Evolutionary conservation across 2,329 filamentous ascomycete species (phyloP).

Genomic region (Xylariomycetidae sp.): DNA sequence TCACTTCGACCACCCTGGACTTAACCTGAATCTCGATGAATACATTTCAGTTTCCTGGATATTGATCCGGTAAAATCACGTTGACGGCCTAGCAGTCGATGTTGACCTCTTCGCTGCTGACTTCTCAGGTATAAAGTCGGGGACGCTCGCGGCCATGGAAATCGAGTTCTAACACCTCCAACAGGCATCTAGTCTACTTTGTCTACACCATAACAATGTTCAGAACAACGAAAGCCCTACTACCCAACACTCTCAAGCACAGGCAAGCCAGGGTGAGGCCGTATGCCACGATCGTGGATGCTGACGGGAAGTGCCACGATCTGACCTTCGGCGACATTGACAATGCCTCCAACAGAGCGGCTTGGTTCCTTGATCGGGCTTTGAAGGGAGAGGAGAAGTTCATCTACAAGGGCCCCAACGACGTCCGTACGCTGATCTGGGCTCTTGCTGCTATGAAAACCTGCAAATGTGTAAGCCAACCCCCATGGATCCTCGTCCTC

Average conservation of each 20-base stretch:
- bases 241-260: slow-evolving; percentile 9
- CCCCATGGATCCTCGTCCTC: too few relatives aligned
- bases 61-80: too few relatives aligned
- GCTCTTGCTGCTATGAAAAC: slow-evolving; percentile 12
- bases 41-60: too few relatives aligned
- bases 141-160: too few relatives aligned
- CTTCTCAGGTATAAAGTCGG: too few relatives aligned
- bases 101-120: too few relatives aligned
- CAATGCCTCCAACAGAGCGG: slow-evolving; percentile 14
- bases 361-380: slow-evolving; percentile 14
- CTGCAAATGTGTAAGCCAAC: slow-evolving; percentile 12
- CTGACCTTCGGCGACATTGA: slow-evolving; percentile 14
- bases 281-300: slow-evolving; percentile 7
- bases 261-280: slow-evolving; percentile 3
- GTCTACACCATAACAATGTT: too few relatives aligned
- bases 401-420: slow-evolving; percentile 11
- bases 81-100: too few relatives aligned
- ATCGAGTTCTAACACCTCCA: too few relatives aligned
- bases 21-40: too few relatives aligned
- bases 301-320: slow-evolving; percentile 7
- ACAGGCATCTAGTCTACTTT: too few relatives aligned
- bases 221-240: slow-evolving; percentile 7
- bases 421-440: slow-evolving; percentile 10
- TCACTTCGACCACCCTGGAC: too few relatives aligned
- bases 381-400: slow-evolving; percentile 9